Evolutionary conservation across 352 stramenopile species (phyloP).

Genomic region (Globisporangium paddicum): DNA sequence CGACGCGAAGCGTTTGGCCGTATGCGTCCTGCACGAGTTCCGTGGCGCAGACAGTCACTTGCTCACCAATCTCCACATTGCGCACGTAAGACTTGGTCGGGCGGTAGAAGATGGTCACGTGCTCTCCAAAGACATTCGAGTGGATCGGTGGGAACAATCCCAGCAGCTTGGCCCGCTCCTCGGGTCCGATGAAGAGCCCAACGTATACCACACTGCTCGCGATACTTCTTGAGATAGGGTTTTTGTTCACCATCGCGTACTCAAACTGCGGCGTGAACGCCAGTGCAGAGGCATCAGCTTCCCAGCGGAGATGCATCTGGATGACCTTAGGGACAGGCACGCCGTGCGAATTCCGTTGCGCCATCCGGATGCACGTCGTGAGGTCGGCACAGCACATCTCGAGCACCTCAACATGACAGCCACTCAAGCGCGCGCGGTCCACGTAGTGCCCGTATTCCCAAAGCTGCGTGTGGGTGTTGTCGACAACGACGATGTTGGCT

Average conservation of each 20-base stretch:
- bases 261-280: constrained; percentile 46
- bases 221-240: constrained; percentile 44
- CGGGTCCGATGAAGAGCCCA: constrained; percentile 45
- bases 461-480: constrained; percentile 67
- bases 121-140: constrained; percentile 41
- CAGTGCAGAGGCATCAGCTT: constrained; percentile 31
- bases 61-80: constrained; percentile 34
- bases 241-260: constrained; percentile 29
- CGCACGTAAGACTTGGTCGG: constrained; percentile 50
- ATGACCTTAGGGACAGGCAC: constrained; percentile 56
- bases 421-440: constrained; percentile 20
- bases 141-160: constrained; percentile 21
- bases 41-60: constrained; percentile 25
- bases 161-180: constrained; percentile 30
- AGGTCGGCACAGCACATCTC: constrained; percentile 53
- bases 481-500: constrained; percentile 43
- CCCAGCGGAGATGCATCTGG: constrained; percentile 67
- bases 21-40: constrained; percentile 38
- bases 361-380: constrained; percentile 45
- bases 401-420: constrained; percentile 29
- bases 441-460: constrained; percentile 71
- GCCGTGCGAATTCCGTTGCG: constrained; percentile 62
- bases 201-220: constrained; percentile 39
- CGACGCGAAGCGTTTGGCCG: constrained; percentile 48
- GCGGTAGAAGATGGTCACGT: constrained; percentile 64